These are phyloP conservation scores for Diversispora epigaea DNA, from an alignment of 192 early-diverging fungal species.

Conservation along the genomic window DNA sequence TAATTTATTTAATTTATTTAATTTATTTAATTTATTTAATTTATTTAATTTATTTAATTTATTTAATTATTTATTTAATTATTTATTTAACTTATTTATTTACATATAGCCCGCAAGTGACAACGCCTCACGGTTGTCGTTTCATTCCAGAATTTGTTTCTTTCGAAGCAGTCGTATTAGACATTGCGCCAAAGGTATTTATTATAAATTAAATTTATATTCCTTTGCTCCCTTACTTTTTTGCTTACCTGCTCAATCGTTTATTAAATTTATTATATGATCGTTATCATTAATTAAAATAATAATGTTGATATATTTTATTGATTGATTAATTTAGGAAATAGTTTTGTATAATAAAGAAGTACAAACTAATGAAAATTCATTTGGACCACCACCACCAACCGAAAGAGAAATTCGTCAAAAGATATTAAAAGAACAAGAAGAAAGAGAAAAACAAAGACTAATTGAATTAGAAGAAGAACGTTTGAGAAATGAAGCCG, in stretches of 20 bases:
- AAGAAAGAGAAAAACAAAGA: slow-evolving; percentile 52
- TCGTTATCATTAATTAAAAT: neutral
- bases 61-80: neutral
- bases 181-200: slow-evolving; percentile 78
- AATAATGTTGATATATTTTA: neutral
- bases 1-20: neutral
- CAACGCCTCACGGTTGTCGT: slow-evolving; percentile 4
- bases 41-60: neutral
- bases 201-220: too few species aligned
- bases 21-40: slow-evolving; percentile 20
- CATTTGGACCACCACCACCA: slow-evolving; percentile 50
- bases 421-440: slow-evolving; percentile 66
- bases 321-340: slow-evolving; percentile 48
- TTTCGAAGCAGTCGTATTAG: slow-evolving; percentile 77
- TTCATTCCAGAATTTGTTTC: slow-evolving; percentile 66
- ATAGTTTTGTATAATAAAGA: slow-evolving; percentile 89
- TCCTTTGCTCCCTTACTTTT: too few species aligned
- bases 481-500: slow-evolving; percentile 40
- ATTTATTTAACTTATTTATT: slow-evolving; percentile 7
- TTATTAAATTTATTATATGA: neutral
- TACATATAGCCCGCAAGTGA: slow-evolving; percentile 30
- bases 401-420: slow-evolving; percentile 52
- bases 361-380: slow-evolving; percentile 66
- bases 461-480: slow-evolving; percentile 51
- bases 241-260: too few species aligned